Evolutionary conservation across 768 basidiomycete species (phyloP).

Genomic region (Tulasnella sp.): DNA sequence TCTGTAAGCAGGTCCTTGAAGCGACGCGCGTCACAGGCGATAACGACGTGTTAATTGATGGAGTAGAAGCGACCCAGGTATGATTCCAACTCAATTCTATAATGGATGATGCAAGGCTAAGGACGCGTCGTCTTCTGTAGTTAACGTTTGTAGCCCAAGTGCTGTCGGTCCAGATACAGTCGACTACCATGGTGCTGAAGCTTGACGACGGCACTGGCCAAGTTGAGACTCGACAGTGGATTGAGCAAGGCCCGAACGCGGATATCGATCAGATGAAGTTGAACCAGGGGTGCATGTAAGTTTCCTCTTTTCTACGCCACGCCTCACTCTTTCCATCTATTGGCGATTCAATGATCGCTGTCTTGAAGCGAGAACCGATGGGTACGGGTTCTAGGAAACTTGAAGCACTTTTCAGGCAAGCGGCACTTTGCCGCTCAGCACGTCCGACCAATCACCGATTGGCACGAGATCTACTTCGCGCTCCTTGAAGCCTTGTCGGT

Average conservation of each 20-base stretch:
- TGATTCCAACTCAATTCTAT: slow-evolving; percentile 14
- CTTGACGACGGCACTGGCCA: slow-evolving; percentile 81
- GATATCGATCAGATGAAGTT: slow-evolving; percentile 37
- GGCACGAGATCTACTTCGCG: slow-evolving; percentile 75
- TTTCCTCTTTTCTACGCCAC: neutral
- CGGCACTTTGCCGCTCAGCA: slow-evolving; percentile 70
- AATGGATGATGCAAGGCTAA: neutral
- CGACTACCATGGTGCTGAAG: slow-evolving; percentile 70
- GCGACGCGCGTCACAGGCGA: slow-evolving; percentile 69
- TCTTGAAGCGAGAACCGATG: slow-evolving; percentile 56
- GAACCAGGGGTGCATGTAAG: slow-evolving; percentile 18
- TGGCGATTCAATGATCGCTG: slow-evolving; percentile 26
- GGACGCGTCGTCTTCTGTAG: slow-evolving; percentile 31
- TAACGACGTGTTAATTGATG: slow-evolving; percentile 79
- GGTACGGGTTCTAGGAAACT: slow-evolving; percentile 65
- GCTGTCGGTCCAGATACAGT: slow-evolving; percentile 49
- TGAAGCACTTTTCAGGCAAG: slow-evolving; percentile 75
- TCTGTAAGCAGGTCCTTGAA: slow-evolving; percentile 58
- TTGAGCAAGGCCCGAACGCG: slow-evolving; percentile 44
- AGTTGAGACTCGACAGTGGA: slow-evolving; percentile 74
- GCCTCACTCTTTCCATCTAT: neutral
- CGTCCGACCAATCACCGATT: slow-evolving; percentile 56
- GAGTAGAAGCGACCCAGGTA: slow-evolving; percentile 70
- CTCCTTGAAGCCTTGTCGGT: slow-evolving; percentile 62
- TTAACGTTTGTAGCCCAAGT: slow-evolving; percentile 68